Evolutionary conservation across 495 filamentous ascomycete species (phyloP).

Genomic region (Sordaria brevicollis): DNA sequence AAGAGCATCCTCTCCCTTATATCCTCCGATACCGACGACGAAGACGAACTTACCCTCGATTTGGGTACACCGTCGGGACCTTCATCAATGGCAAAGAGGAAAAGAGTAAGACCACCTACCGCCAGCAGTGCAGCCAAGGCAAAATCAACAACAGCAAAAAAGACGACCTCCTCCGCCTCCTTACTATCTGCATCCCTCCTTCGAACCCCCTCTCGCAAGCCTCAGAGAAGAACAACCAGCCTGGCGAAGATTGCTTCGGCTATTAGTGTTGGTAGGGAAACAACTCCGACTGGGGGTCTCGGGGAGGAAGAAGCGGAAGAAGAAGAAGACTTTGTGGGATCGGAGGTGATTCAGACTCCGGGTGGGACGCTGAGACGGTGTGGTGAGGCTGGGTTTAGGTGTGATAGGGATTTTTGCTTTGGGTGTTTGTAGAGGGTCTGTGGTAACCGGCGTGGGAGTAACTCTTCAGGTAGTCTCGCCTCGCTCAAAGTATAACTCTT

Average conservation of each 20-base stretch:
- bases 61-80: not conserved
- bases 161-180: not conserved
- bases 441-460: too few species aligned
- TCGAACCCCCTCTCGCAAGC: not conserved
- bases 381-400: slow-evolving; percentile 30
- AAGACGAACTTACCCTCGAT: not conserved
- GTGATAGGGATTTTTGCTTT: slow-evolving; percentile 32
- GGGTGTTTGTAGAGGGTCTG: slow-evolving; percentile 16
- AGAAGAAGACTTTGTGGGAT: not conserved
- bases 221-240: not conserved
- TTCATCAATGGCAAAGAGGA: not conserved
- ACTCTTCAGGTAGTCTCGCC: too few species aligned
- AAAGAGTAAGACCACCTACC: not conserved
- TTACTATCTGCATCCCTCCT: not conserved
- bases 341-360: slow-evolving; percentile 18
- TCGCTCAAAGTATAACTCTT: too few species aligned
- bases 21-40: not conserved
- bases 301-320: not conserved
- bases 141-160: not conserved
- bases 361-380: slow-evolving; percentile 27
- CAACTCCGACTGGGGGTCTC: not conserved
- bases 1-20: slow-evolving; percentile 9
- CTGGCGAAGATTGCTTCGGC: not conserved
- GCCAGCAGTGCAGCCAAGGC: not conserved
- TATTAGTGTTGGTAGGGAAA: not conserved